These are phyloP conservation scores for Paramecium octaurelia DNA, from an alignment of 73 alveolate genomes.

Conservation along the genomic window DNA sequence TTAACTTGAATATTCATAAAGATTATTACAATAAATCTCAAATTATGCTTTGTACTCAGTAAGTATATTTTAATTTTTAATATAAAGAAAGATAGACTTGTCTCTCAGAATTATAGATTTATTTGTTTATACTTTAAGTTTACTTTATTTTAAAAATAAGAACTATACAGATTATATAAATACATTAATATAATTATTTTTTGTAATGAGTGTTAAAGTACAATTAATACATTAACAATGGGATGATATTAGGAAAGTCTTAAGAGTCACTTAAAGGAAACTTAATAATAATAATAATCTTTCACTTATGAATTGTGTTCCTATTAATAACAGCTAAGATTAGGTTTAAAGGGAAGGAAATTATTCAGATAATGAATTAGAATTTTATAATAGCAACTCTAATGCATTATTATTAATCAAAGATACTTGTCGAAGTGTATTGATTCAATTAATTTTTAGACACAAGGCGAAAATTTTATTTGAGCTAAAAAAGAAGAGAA, in stretches of 20 bases:
- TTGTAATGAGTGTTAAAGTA: not conserved
- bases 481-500: not conserved
- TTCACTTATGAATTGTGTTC: not conserved
- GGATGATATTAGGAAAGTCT: not conserved
- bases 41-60: no score
- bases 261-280: not conserved
- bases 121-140: no score
- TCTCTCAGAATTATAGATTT: no score
- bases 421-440: slow-evolving; percentile 31
- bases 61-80: no score
- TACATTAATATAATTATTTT: not conserved
- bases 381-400: not conserved
- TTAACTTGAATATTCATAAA: no score
- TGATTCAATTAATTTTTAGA: not conserved
- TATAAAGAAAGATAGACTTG: no score
- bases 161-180: not conserved
- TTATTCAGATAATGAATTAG: not conserved
- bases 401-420: not conserved
- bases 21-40: no score
- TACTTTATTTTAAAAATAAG: no score
- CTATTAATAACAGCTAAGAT: not conserved
- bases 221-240: not conserved
- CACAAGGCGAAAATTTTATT: slow-evolving; percentile 6
- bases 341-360: not conserved
- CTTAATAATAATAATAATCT: not conserved